Conservation (phyloP, 306 rosid genomes). For the Trifolium repens region DNA sequence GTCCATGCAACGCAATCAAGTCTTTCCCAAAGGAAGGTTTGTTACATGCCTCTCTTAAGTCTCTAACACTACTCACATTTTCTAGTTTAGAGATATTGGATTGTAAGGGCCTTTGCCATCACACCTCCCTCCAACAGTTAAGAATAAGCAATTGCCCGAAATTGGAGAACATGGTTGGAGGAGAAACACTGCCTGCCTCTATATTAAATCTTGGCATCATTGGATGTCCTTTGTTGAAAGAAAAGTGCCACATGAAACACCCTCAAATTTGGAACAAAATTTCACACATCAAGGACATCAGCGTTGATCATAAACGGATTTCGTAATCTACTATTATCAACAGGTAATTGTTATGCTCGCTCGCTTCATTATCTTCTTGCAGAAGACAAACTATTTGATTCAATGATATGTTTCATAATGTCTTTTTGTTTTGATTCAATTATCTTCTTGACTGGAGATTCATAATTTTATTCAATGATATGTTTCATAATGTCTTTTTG, state of each 20-base stretch:
- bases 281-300: neutral
- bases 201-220: neutral
- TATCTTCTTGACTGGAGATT: neutral
- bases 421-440: neutral
- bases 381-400: neutral
- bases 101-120: neutral
- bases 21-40: neutral
- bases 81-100: neutral
- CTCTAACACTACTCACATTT: neutral
- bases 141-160: neutral
- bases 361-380: neutral
- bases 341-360: neutral
- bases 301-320: neutral
- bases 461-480: neutral
- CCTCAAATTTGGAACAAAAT: neutral
- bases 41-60: neutral
- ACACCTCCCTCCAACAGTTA: neutral
- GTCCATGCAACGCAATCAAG: neutral
- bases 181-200: neutral
- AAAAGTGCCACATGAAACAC: neutral
- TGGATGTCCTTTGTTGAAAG: neutral
- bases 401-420: neutral
- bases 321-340: neutral
- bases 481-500: neutral
- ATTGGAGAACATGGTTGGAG: neutral